Percentiles rank a stretch among this genome's conserved stretches.
Conservation (phyloP, 129 eudicot genomes). For the Helichrysum umbraculigerum region DNA sequence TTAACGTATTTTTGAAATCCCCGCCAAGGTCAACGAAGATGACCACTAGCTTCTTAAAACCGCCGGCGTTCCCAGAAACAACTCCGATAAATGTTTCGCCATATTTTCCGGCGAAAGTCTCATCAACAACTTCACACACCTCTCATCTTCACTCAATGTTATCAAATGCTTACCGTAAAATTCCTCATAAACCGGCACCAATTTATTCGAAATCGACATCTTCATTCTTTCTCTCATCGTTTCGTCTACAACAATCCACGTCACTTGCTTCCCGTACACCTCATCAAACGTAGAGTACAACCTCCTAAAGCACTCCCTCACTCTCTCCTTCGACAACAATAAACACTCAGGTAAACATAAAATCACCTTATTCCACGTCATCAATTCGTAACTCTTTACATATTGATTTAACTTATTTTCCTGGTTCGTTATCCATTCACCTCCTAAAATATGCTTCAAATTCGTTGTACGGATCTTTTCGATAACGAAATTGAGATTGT, state of each 20-base stretch:
- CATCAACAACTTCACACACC: constrained; percentile 32
- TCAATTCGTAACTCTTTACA: constrained; percentile 48
- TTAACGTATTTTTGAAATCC: too few relatives aligned
- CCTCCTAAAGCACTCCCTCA: constrained; percentile 46
- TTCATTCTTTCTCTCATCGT: constrained; percentile 60
- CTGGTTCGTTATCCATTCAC: constrained; percentile 55
- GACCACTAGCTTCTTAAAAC: constrained; percentile 16
- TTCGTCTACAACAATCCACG: constrained; percentile 54
- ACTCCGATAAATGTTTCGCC: constrained; percentile 40
- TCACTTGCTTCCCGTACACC: constrained; percentile 52
- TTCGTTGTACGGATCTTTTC: constrained; percentile 54
- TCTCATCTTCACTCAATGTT: constrained; percentile 33
- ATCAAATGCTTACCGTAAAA: constrained; percentile 41
- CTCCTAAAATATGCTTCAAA: constrained; percentile 57
- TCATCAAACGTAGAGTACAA: constrained; percentile 53
- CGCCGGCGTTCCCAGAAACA: constrained; percentile 30
- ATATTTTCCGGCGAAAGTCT: constrained; percentile 59
- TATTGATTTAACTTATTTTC: constrained; percentile 48
- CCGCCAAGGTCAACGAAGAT: not conserved
- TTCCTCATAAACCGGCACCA: constrained; percentile 45
- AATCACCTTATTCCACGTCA: constrained; percentile 58
- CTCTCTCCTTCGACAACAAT: constrained; percentile 33
- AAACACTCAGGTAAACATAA: constrained; percentile 38
- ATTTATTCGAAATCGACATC: constrained; percentile 39
- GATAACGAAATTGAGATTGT: constrained; percentile 61